These are phyloP conservation scores for Peribolospora kevripleyi DNA, from an alignment of 768 basidiomycete species.

Conservation along the genomic window DNA sequence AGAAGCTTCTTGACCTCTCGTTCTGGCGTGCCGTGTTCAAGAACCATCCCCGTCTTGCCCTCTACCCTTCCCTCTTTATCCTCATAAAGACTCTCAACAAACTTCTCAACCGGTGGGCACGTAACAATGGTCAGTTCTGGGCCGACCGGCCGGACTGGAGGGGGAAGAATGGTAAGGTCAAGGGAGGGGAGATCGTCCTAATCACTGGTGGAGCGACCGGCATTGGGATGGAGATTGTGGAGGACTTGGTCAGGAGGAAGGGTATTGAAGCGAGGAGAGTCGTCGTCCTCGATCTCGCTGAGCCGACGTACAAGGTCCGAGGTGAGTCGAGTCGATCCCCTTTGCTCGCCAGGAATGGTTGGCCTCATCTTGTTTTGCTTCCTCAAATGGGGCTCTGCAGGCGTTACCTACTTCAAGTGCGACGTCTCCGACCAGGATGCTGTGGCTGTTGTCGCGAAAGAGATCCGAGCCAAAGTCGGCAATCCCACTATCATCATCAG, in stretches of 20 bases:
- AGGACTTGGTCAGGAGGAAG: constrained; percentile 3
- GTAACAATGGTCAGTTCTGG: constrained; percentile 5
- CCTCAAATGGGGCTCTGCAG: no score
- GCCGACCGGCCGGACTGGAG: constrained; percentile 5
- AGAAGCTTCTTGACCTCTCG: no score
- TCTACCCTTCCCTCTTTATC: constrained; percentile 4
- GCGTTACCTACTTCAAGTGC: constrained; percentile 4
- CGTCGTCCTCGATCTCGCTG: constrained; percentile 5
- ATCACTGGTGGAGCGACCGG: constrained; percentile 8
- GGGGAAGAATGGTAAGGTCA: background rate
- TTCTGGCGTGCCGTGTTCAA: no score
- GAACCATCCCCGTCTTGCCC: background rate
- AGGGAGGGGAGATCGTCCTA: constrained; percentile 4
- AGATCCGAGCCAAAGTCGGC: constrained; percentile 7
- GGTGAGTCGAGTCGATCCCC: no score
- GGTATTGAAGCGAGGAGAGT: background rate
- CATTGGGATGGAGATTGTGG: constrained; percentile 8
- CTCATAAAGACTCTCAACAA: constrained; percentile 4
- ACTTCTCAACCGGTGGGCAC: constrained; percentile 1
- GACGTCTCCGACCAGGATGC: constrained; percentile 5
- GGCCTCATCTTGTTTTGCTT: no score
- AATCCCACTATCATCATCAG: constrained; percentile 5
- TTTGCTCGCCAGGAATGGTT: no score
- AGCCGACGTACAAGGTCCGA: constrained; percentile 1
- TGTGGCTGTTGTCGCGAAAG: constrained; percentile 5